phyloP scores from a whole-genome alignment of 2,329 filamentous ascomycete genomes.

The Botrytis squamosa region DNA sequence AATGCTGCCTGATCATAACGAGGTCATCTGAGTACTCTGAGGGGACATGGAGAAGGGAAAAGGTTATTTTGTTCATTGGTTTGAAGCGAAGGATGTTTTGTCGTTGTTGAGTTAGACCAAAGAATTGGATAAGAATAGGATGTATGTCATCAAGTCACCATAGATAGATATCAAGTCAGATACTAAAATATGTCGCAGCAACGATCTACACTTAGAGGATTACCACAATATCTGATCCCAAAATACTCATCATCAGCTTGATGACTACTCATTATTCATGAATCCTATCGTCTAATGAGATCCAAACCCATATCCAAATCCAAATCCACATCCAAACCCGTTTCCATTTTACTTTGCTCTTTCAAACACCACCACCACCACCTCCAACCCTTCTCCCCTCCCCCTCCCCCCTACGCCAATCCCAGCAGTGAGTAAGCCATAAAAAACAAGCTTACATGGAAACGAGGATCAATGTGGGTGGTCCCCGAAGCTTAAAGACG shows the following conservation, averaged over 20 bases:
- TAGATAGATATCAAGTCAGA: not conserved
- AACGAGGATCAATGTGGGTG: constrained; percentile 9
- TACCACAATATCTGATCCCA: not conserved
- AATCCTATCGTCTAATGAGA: not conserved
- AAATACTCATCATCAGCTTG: not conserved
- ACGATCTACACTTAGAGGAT: not conserved
- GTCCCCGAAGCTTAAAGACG: constrained; percentile 23
- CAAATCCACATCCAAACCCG: not conserved
- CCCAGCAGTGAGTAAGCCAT: constrained; percentile 9
- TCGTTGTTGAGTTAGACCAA: not conserved
- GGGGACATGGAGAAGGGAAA: not conserved
- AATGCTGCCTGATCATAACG: constrained; percentile 1
- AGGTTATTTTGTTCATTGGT: not conserved
- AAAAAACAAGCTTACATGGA: constrained; percentile 11
- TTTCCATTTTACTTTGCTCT: not conserved
- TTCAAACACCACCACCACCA: not conserved
- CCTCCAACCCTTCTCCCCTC: not conserved
- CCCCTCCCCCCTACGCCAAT: not conserved
- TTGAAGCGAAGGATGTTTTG: not conserved
- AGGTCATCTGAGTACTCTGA: constrained; percentile 8
- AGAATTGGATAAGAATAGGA: constrained; percentile 3
- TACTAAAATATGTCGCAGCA: not conserved
- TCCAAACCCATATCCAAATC: not conserved
- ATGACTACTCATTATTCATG: constrained; percentile 1
- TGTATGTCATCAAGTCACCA: not conserved